Conservation (phyloP, 2,329 filamentous ascomycete species). For the Aspergillus sp. region DNA sequence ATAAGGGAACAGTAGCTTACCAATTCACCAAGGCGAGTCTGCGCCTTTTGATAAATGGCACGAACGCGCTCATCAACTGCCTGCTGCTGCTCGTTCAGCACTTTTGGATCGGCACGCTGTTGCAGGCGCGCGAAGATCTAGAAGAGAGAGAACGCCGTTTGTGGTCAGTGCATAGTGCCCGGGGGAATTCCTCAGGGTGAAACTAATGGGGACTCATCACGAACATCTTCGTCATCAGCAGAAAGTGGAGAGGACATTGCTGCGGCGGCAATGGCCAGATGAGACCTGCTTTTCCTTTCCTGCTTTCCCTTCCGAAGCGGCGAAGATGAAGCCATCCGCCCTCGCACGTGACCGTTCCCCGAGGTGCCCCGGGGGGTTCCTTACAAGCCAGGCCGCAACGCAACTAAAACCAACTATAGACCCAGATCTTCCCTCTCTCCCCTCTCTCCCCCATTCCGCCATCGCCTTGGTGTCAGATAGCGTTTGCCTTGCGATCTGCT, state of each 20-base stretch:
- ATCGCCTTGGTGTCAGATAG: not conserved
- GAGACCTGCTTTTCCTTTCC: constrained; percentile 17
- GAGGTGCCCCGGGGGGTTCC: not conserved
- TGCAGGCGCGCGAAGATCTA: constrained; percentile 41
- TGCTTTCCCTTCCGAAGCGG: constrained; percentile 18
- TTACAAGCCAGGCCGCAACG: constrained; percentile 5
- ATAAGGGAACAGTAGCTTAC: constrained; percentile 45
- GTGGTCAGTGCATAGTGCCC: constrained; percentile 11
- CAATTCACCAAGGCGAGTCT: constrained; percentile 65
- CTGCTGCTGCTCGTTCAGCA: constrained; percentile 60
- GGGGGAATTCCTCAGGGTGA: not conserved
- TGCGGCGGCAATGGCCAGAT: constrained; percentile 37
- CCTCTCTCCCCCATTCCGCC: not conserved
- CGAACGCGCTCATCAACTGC: constrained; percentile 61
- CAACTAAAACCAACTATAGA: constrained; percentile 7
- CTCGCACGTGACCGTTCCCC: constrained; percentile 25
- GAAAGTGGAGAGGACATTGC: constrained; percentile 48
- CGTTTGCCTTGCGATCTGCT: not conserved
- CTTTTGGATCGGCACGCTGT: constrained; percentile 60
- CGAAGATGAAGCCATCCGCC: constrained; percentile 22
- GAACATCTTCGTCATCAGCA: constrained; percentile 46
- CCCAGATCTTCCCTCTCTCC: not conserved
- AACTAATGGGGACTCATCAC: constrained; percentile 1
- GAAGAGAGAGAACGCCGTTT: constrained; percentile 12
- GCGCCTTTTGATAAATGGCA: constrained; percentile 62